Evolutionary conservation across 2,329 filamentous ascomycete species (phyloP).

Genomic region (Aspergillus quadricinctus): DNA sequence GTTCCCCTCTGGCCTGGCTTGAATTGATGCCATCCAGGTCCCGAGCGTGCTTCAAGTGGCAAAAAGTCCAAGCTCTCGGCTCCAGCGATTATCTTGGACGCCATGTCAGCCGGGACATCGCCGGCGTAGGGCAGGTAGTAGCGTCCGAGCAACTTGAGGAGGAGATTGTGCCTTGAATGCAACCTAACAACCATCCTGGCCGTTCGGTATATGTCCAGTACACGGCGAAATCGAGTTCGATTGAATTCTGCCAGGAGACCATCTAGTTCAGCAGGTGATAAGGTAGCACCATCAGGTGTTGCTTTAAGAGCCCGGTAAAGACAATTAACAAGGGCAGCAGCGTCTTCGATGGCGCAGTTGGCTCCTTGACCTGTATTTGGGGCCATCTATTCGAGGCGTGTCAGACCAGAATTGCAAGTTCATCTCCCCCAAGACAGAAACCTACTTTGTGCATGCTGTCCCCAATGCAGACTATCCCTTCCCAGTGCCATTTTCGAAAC

Average conservation of each 20-base stretch:
- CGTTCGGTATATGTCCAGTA: neutral
- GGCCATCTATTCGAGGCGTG: constrained; percentile 19
- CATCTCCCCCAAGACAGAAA: neutral
- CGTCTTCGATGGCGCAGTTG: constrained; percentile 37
- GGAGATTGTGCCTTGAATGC: neutral
- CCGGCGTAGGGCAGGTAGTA: neutral
- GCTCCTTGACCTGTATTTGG: constrained; percentile 35
- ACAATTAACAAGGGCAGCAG: constrained; percentile 29
- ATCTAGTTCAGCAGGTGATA: neutral
- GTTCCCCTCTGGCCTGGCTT: neutral
- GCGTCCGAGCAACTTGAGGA: neutral
- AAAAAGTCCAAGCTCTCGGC: neutral
- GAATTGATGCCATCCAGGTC: neutral
- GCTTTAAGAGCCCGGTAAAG: neutral
- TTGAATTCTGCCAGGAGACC: neutral
- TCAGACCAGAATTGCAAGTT: neutral
- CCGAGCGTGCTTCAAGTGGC: neutral
- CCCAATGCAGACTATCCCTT: constrained; percentile 18
- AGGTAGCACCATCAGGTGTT: neutral
- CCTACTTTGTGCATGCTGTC: constrained; percentile 22
- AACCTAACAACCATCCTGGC: neutral
- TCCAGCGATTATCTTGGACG: constrained; percentile 13
- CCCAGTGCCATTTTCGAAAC: constrained; percentile 16
- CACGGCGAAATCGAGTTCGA: neutral
- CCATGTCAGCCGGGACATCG: constrained; percentile 12